These are phyloP conservation scores for Exophiala spinifera DNA, from an alignment of 2,329 filamentous ascomycete species.

Conservation along the genomic window DNA sequence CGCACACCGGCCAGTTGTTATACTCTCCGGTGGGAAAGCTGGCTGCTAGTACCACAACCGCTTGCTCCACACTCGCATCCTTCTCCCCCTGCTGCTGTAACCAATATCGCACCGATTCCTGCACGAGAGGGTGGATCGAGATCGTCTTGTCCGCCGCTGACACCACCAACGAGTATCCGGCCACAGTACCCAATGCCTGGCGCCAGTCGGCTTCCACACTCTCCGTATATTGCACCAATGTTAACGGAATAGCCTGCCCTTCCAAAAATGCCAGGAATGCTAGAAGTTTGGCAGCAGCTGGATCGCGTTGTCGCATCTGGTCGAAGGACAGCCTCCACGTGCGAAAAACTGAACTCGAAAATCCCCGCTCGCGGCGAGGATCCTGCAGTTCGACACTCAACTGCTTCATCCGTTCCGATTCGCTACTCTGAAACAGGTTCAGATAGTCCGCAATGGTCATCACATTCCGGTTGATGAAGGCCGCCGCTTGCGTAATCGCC, in stretches of 20 bases:
- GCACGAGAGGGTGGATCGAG: constrained; percentile 7
- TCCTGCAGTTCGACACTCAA: constrained; percentile 5
- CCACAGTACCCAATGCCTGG: neutral
- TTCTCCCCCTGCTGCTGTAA: constrained; percentile 6
- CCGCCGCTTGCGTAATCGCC: constrained; percentile 30
- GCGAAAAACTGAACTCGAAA: constrained; percentile 15
- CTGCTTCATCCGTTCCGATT: too few relatives aligned
- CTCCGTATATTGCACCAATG: neutral
- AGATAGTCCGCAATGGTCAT: constrained; percentile 24
- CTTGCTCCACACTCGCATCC: constrained; percentile 1
- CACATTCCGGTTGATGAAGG: constrained; percentile 24
- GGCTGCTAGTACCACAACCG: neutral
- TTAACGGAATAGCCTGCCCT: constrained; percentile 22
- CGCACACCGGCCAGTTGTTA: constrained; percentile 5
- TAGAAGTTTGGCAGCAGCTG: constrained; percentile 43
- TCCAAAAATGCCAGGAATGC: constrained; percentile 24
- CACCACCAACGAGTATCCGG: constrained; percentile 6
- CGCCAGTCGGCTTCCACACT: constrained; percentile 1
- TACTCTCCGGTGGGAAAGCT: too few relatives aligned
- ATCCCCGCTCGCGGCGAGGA: constrained; percentile 7
- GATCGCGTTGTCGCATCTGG: constrained; percentile 54
- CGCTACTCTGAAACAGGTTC: constrained; percentile 23
- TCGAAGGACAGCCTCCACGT: constrained; percentile 33
- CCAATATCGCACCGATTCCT: constrained; percentile 11
- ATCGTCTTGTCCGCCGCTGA: neutral